A percentile compares a stretch with the other conserved stretches of the same genome.
Evolutionary conservation across 495 filamentous ascomycete genomes (phyloP).

Genomic region (Penicillium odoratum): DNA sequence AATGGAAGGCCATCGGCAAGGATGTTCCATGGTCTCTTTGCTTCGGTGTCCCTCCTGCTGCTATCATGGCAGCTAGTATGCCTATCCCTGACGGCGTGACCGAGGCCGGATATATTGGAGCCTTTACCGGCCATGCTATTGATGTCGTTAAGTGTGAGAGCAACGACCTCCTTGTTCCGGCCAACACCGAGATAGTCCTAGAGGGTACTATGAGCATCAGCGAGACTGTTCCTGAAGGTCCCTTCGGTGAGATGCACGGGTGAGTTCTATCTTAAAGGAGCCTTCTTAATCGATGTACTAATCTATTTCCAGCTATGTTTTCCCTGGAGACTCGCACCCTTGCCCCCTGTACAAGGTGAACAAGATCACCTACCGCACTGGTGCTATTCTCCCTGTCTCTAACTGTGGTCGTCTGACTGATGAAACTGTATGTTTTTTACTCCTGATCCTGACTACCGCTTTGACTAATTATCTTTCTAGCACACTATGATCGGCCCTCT

Average conservation of each 20-base stretch:
- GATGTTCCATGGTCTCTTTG: slow-evolving; percentile 38
- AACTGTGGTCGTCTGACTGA: slow-evolving; percentile 31
- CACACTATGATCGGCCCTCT: slow-evolving; percentile 29
- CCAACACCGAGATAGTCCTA: slow-evolving; percentile 39
- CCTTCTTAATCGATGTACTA: no score
- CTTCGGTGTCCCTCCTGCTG: slow-evolving; percentile 42
- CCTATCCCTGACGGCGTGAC: slow-evolving; percentile 36
- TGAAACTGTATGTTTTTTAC: slow-evolving; percentile 17
- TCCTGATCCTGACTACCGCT: no score
- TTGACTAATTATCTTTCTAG: no score
- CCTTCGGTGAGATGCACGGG: slow-evolving; percentile 39
- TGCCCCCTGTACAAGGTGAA: slow-evolving; percentile 37
- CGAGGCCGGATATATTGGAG: slow-evolving; percentile 38
- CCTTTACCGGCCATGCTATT: slow-evolving; percentile 30
- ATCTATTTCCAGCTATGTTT: slow-evolving; percentile 11
- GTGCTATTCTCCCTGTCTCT: slow-evolving; percentile 37
- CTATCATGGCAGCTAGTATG: slow-evolving; percentile 39
- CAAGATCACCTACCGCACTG: slow-evolving; percentile 34
- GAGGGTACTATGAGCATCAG: slow-evolving; percentile 37
- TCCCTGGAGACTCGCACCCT: slow-evolving; percentile 27
- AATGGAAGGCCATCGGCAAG: slow-evolving; percentile 36
- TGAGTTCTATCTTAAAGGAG: no score
- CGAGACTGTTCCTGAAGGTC: slow-evolving; percentile 36
- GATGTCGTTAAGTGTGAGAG: slow-evolving; percentile 43
- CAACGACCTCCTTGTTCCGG: slow-evolving; percentile 38